phyloP scores from a whole-genome alignment of 2,329 filamentous ascomycete genomes.

The Fusarium sp. region DNA sequence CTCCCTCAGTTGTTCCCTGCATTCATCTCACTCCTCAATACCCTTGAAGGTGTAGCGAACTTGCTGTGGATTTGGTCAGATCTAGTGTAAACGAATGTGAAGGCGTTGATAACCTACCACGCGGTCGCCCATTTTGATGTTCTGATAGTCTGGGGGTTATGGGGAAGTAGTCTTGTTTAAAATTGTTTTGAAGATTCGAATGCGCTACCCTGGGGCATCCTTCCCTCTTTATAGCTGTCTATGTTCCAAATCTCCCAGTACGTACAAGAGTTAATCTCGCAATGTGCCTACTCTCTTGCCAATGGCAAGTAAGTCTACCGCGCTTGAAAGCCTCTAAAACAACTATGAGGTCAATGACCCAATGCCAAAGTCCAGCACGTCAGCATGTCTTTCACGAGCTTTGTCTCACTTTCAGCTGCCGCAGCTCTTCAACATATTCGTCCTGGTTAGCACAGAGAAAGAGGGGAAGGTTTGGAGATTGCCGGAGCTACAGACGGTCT shows the following conservation, averaged over 20 bases:
- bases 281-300: neutral
- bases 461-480: neutral
- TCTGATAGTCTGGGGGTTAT: neutral
- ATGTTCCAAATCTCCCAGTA: neutral
- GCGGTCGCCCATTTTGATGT: neutral
- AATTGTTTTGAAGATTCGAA: neutral
- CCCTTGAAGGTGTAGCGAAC: neutral
- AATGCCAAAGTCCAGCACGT: neutral
- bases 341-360: neutral
- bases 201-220: neutral
- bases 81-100: fast-evolving
- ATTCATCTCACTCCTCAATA: neutral
- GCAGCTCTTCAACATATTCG: neutral
- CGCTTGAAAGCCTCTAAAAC: neutral
- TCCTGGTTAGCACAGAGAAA: neutral
- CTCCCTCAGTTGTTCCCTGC: neutral
- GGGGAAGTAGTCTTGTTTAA: neutral
- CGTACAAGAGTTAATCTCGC: no score
- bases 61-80: neutral
- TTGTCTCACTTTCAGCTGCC: neutral
- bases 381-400: neutral
- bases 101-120: neutral
- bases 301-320: neutral
- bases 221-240: neutral
- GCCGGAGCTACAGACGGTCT: neutral